Evolutionary conservation across 768 basidiomycete genomes (phyloP).

Genomic region (Suillus discolor): DNA sequence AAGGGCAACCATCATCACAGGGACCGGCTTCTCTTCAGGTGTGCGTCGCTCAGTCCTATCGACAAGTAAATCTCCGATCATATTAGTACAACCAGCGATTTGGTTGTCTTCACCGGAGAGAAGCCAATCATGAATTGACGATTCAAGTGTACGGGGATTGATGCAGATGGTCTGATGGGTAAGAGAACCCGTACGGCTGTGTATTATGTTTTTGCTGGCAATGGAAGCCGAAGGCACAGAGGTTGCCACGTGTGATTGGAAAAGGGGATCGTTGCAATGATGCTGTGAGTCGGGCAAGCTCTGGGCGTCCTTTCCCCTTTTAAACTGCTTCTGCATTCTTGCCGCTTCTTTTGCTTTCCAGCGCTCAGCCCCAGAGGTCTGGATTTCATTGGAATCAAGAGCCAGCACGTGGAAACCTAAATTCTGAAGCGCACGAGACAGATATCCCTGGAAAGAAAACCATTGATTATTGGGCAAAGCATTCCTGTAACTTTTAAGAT

Average conservation of each 20-base stretch:
- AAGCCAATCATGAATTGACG: slow-evolving; percentile 57
- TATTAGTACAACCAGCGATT: background rate
- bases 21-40: slow-evolving; percentile 23
- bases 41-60: background rate
- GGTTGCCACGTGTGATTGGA: slow-evolving; percentile 4
- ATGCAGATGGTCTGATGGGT: slow-evolving; percentile 61
- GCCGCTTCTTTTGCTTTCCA: slow-evolving; percentile 37
- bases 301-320: slow-evolving; percentile 10
- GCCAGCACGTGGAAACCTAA: slow-evolving; percentile 57
- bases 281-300: background rate
- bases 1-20: slow-evolving; percentile 66
- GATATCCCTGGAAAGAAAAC: slow-evolving; percentile 50
- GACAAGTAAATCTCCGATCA: background rate
- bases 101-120: slow-evolving; percentile 10
- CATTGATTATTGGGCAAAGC: slow-evolving; percentile 5
- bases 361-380: slow-evolving; percentile 58
- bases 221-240: background rate
- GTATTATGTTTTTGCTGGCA: background rate
- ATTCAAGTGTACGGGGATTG: slow-evolving; percentile 47
- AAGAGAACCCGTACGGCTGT: slow-evolving; percentile 38
- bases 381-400: slow-evolving; percentile 61
- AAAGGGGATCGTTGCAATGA: background rate
- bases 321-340: slow-evolving; percentile 20
- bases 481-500: background rate
- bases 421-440: slow-evolving; percentile 52